Evolutionary conservation across 371 early-diverging fungal species (phyloP).

Genomic region (Mortierella sp.): DNA sequence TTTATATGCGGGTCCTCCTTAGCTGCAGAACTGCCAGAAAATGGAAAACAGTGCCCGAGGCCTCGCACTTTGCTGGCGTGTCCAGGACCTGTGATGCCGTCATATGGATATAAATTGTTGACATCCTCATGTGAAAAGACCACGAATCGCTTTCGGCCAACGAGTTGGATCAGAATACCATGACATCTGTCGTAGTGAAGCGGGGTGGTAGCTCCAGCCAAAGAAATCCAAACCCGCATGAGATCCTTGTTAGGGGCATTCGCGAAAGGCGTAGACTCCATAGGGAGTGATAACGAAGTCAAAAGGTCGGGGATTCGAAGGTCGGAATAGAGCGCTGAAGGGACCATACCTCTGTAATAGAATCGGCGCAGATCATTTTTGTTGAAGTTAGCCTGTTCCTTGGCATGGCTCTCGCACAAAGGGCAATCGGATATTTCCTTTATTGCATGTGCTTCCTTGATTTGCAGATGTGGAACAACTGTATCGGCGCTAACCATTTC

Average conservation of each 20-base stretch:
- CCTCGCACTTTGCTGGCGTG: slow-evolving; percentile 55
- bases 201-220: slow-evolving; percentile 41
- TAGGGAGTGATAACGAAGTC: slow-evolving; percentile 28
- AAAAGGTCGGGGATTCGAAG: slow-evolving; percentile 31
- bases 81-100: slow-evolving; percentile 38
- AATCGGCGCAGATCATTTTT: slow-evolving; percentile 18
- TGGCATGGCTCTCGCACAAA: slow-evolving; percentile 13
- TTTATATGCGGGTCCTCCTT: slow-evolving; percentile 4
- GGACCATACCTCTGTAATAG: slow-evolving; percentile 48
- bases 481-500: slow-evolving; percentile 2
- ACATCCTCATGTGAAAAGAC: slow-evolving; percentile 52
- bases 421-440: slow-evolving; percentile 8
- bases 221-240: slow-evolving; percentile 47
- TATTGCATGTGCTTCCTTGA: slow-evolving; percentile 8
- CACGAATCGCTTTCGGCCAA: slow-evolving; percentile 53
- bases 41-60: slow-evolving; percentile 41
- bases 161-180: slow-evolving; percentile 51
- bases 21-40: not conserved
- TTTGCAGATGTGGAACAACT: not conserved
- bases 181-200: slow-evolving; percentile 57
- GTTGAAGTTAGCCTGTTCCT: slow-evolving; percentile 3
- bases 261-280: slow-evolving; percentile 17
- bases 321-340: slow-evolving; percentile 21
- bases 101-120: slow-evolving; percentile 35
- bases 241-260: slow-evolving; percentile 36